These are phyloP conservation scores for Candida koratica DNA, from an alignment of 805 yeast genomes.

Conservation along the genomic window DNA sequence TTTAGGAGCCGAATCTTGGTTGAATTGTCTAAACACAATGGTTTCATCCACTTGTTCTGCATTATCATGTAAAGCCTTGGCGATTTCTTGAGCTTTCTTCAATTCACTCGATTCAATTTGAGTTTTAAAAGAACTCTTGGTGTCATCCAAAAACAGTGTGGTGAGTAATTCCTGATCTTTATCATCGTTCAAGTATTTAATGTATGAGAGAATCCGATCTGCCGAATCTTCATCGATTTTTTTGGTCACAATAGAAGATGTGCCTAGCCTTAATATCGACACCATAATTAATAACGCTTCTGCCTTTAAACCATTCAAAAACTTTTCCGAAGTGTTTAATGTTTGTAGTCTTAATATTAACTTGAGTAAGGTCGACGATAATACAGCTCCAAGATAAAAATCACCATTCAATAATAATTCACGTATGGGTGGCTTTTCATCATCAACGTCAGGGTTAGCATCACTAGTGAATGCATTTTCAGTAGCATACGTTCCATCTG, in stretches of 20 bases:
- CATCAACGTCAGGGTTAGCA: slow-evolving; percentile 35
- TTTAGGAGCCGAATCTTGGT: slow-evolving; percentile 30
- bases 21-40: slow-evolving; percentile 74
- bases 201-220: slow-evolving; percentile 89
- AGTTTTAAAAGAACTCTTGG: slow-evolving; percentile 75
- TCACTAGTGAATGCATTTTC: slow-evolving; percentile 72
- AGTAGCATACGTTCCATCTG: slow-evolving; percentile 99
- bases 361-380: slow-evolving; percentile 85
- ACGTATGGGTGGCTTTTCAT: slow-evolving; percentile 67
- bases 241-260: slow-evolving; percentile 61
- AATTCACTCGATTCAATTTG: slow-evolving; percentile 62
- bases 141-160: slow-evolving; percentile 78
- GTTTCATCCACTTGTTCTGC: slow-evolving; percentile 79
- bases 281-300: slow-evolving; percentile 93
- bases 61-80: slow-evolving; percentile 54
- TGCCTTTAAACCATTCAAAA: slow-evolving; percentile 81
- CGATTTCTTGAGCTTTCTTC: slow-evolving; percentile 53
- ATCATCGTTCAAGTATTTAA: slow-evolving; percentile 72
- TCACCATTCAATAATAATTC: slow-evolving; percentile 81
- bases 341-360: slow-evolving; percentile 72
- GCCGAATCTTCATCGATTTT: slow-evolving; percentile 93
- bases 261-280: slow-evolving; percentile 84
- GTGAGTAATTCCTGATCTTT: slow-evolving; percentile 50
- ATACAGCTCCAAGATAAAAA: slow-evolving; percentile 82
- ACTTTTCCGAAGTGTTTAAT: slow-evolving; percentile 48